Percentiles rank a stretch among this genome's conserved stretches.
Evolutionary conservation across 2,329 filamentous ascomycete genomes (phyloP).

Genomic region (Sporothrix pallida): DNA sequence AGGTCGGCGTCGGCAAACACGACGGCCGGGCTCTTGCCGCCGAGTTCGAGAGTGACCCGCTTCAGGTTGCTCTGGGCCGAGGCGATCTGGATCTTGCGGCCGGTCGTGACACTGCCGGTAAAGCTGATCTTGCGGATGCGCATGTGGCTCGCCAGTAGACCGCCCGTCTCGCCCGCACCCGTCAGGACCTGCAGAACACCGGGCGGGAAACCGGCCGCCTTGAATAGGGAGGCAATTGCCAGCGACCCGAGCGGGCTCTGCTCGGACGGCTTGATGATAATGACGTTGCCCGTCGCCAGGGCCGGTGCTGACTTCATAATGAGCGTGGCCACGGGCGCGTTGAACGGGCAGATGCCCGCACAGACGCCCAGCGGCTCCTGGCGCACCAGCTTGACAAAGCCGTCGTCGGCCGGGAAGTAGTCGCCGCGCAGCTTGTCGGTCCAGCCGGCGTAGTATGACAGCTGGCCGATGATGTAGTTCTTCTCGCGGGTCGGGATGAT

Average conservation of each 20-base stretch:
- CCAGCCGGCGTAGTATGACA: slow-evolving; percentile 43
- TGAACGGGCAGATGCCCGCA: slow-evolving; percentile 45
- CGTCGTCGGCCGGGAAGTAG: slow-evolving; percentile 52
- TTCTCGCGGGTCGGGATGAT: slow-evolving; percentile 33
- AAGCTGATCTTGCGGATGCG: slow-evolving; percentile 65
- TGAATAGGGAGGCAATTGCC: slow-evolving; percentile 65
- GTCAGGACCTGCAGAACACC: slow-evolving; percentile 72
- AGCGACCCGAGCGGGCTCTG: slow-evolving; percentile 62
- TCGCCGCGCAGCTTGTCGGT: slow-evolving; percentile 49
- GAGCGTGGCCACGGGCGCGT: slow-evolving; percentile 61
- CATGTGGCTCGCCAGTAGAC: slow-evolving; percentile 37
- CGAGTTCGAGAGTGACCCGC: slow-evolving; percentile 65
- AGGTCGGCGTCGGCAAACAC: slow-evolving; percentile 64
- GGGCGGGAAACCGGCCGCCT: slow-evolving; percentile 70
- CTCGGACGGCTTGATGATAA: slow-evolving; percentile 62
- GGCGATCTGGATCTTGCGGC: slow-evolving; percentile 64
- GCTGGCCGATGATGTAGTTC: slow-evolving; percentile 25
- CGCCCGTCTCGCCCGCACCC: slow-evolving; percentile 57
- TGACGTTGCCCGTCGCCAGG: slow-evolving; percentile 60
- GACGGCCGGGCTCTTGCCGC: slow-evolving; percentile 65
- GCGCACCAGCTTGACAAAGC: slow-evolving; percentile 46
- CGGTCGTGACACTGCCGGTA: slow-evolving; percentile 64
- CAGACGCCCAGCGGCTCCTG: slow-evolving; percentile 30
- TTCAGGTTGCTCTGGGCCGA: slow-evolving; percentile 64
- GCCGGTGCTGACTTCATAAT: slow-evolving; percentile 71